Evolutionary conservation across 2,329 filamentous ascomycete genomes (phyloP), one percentile per base, ranked within the genome.

Genomic region (Zymoseptoria brevis): DNA sequence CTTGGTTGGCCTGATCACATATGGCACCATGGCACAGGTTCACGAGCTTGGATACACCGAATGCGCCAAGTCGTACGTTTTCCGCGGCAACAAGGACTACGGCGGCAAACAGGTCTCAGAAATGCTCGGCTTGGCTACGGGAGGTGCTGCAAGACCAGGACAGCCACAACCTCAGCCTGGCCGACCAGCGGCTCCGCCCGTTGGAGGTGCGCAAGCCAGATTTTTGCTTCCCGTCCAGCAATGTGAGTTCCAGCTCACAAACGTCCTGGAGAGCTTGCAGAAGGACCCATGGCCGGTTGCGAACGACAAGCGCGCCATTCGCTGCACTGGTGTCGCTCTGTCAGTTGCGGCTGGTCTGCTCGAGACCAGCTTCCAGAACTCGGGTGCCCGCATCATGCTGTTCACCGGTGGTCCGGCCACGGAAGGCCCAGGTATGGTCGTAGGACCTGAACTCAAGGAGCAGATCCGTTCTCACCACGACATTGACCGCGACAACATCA

Each of bases 31-130:
- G 90, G 86, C 90, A 30, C 92, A 96, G 83, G 90, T 99, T 19
- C 94, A 99, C 73, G 94, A 99, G 76, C 90, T 99, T 67, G 94
- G 94, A 57, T 99, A 99, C 73, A 92, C 89, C 57, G 94, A 97
- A 76, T 99, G 94, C 76, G 90, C 94, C 65, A 99, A 97, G 77
- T 96, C 93, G 5, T 99, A 96, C 71, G 94, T 99, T 50, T 99
- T 99, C 82, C 86, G 93, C 58, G 94, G 94, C 48, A 96, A 87
- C 80, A 99, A 97, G 80, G 94, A 99, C 71, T 99, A 99, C 75
- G 83, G 87, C n/a, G 89, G 92, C 57, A 97, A 97, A 78, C 92
- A 97, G 74, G 91, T 99, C n/a, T 93, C 97, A 75, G 94, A 99
- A 72, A 99, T 99, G 94, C 86, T 99, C 55, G 94, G 92, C 26